Percentiles rank a stretch among this genome's conserved stretches.
Conservation (phyloP, 768 basidiomycete species). For the Suillus clintonianus region DNA sequence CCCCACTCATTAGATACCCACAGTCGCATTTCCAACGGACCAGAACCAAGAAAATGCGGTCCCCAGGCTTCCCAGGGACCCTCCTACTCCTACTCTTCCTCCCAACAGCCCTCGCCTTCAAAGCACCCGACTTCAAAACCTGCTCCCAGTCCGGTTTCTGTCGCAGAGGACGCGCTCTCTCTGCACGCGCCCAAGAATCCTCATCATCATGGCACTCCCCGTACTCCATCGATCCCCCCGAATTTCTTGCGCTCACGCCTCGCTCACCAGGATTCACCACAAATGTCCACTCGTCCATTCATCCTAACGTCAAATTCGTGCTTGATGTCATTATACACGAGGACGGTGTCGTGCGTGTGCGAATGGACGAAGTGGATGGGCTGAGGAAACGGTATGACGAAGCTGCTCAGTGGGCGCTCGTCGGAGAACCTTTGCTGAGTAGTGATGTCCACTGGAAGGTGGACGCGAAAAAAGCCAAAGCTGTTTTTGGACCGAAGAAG, state of each 20-base stretch:
- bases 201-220: slow-evolving; percentile 76
- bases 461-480: slow-evolving; percentile 64
- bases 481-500: slow-evolving; percentile 63
- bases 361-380: slow-evolving; percentile 87
- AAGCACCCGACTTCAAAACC: slow-evolving; percentile 88
- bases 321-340: slow-evolving; percentile 83
- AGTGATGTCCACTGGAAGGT: slow-evolving; percentile 62
- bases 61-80: not conserved
- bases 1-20: not conserved
- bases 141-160: slow-evolving; percentile 96
- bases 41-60: not conserved
- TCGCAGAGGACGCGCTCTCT: slow-evolving; percentile 83
- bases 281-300: slow-evolving; percentile 74
- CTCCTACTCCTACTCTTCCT: slow-evolving; percentile 34
- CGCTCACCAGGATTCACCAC: slow-evolving; percentile 70
- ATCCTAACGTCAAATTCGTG: slow-evolving; percentile 80
- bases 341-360: slow-evolving; percentile 87
- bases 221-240: slow-evolving; percentile 69
- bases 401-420: slow-evolving; percentile 85
- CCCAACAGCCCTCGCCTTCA: slow-evolving; percentile 50
- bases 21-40: too few species aligned
- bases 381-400: slow-evolving; percentile 89
- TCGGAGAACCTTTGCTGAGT: slow-evolving; percentile 68
- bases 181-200: slow-evolving; percentile 65
- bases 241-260: slow-evolving; percentile 49